phyloP scores from a whole-genome alignment of 2,329 filamentous ascomycete genomes.

The Parasarocladium wereldwijsianum region DNA sequence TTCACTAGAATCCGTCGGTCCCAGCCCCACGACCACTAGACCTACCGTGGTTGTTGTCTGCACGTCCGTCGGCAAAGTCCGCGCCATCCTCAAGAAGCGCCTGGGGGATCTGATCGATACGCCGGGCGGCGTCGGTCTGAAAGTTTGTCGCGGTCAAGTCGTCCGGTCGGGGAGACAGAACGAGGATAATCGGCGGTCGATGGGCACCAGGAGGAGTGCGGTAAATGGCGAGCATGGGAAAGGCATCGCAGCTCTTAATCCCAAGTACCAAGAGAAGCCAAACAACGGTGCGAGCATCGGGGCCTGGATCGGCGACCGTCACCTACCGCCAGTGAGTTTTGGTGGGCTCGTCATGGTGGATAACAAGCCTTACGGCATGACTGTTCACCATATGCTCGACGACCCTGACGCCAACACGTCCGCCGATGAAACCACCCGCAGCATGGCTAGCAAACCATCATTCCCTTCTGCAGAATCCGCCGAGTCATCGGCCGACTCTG shows the following conservation, averaged over 20 bases:
- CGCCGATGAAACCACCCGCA: conserved; percentile 15
- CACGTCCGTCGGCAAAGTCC: conserved; percentile 58
- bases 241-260: conserved; percentile 42
- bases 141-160: conserved; percentile 57
- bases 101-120: conserved; percentile 51
- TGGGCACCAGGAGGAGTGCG: conserved; percentile 16
- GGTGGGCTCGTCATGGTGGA: conserved; percentile 80
- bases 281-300: conserved; percentile 85
- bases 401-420: conserved; percentile 36
- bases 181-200: conserved; percentile 15
- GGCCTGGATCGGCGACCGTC: conserved; percentile 71
- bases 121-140: conserved; percentile 46
- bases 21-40: conserved; percentile 47
- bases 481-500: conserved; percentile 27
- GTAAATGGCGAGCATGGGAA: conserved; percentile 18
- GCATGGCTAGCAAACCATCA: conserved; percentile 23
- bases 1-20: conserved; percentile 60
- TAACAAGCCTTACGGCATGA: conserved; percentile 79
- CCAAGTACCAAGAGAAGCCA: conserved; percentile 64
- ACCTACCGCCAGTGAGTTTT: conserved; percentile 81
- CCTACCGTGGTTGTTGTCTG: conserved; percentile 69
- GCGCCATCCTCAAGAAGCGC: conserved; percentile 54
- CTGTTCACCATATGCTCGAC: conserved; percentile 92
- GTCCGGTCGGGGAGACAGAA: conserved; percentile 40
- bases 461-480: conserved; percentile 28